phyloP scores from a whole-genome alignment of 2,329 filamentous ascomycete genomes.

The Mycosphaerelloides madeirae region DNA sequence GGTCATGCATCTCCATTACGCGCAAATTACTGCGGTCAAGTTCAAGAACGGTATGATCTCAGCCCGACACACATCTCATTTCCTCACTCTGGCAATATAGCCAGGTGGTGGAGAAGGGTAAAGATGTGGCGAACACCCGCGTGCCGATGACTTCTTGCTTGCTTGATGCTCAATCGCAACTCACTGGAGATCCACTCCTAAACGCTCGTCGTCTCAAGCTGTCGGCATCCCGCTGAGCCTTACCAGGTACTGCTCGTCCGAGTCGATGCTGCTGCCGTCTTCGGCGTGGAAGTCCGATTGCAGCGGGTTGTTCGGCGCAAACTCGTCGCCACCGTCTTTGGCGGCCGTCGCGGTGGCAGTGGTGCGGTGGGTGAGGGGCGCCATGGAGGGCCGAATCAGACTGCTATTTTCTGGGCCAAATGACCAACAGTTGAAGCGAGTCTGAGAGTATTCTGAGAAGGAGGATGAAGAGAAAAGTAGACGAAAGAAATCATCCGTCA shows the following conservation, averaged over 20 bases:
- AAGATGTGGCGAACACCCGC: conserved; percentile 28
- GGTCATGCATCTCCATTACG: conserved; percentile 38
- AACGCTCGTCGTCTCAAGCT: conserved; percentile 7
- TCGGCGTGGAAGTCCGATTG: conserved; percentile 31
- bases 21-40: conserved; percentile 38
- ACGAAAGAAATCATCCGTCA: too few species aligned
- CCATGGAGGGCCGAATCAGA: too few species aligned
- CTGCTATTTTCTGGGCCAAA: too few species aligned
- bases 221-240: conserved; percentile 23
- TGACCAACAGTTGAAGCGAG: too few species aligned
- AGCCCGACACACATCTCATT: conserved; percentile 25
- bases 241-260: conserved; percentile 36
- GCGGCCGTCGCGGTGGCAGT: conserved; percentile 9
- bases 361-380: conserved; percentile 8
- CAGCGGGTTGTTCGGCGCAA: conserved; percentile 29
- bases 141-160: conserved; percentile 33
- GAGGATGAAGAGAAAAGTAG: too few species aligned
- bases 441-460: too few species aligned
- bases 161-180: conserved; percentile 27
- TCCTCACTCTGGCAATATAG: conserved; percentile 14
- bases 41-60: conserved; percentile 37
- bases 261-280: conserved; percentile 30
- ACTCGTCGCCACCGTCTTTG: conserved; percentile 11
- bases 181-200: conserved; percentile 26
- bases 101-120: conserved; percentile 18